These are phyloP conservation scores for Allantophomopsis cytisporea DNA, from an alignment of 2,329 filamentous ascomycete genomes.

Conservation along the genomic window DNA sequence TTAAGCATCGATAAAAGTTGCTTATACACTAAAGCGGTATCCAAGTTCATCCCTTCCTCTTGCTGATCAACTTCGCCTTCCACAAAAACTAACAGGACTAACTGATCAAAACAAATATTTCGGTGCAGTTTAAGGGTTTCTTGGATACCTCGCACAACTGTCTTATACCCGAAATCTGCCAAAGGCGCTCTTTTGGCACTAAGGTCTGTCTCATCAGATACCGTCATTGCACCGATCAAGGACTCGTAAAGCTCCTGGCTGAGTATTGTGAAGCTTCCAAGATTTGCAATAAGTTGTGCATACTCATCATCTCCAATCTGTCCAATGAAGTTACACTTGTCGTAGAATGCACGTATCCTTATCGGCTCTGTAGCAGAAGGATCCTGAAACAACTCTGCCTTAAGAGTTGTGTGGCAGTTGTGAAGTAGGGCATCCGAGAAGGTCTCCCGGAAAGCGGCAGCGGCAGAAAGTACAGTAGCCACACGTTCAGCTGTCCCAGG, in stretches of 20 bases:
- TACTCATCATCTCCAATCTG: constrained; percentile 76
- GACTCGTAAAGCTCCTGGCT: constrained; percentile 38
- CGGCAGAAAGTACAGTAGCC: constrained; percentile 54
- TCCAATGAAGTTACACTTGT: constrained; percentile 63
- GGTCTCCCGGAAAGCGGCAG: constrained; percentile 53
- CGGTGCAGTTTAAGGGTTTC: constrained; percentile 64
- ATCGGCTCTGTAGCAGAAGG: constrained; percentile 56
- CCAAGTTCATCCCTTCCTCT: constrained; percentile 50
- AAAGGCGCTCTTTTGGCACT: constrained; percentile 26
- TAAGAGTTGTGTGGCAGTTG: constrained; percentile 52
- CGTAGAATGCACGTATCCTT: constrained; percentile 66
- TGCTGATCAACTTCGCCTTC: constrained; percentile 68
- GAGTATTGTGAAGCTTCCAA: constrained; percentile 49
- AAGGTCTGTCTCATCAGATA: constrained; percentile 19
- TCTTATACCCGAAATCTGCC: constrained; percentile 63
- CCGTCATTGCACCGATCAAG: constrained; percentile 32
- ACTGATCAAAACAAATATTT: constrained; percentile 65
- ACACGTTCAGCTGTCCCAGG: constrained; percentile 39
- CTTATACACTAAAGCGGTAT: constrained; percentile 60
- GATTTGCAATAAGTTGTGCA: constrained; percentile 49
- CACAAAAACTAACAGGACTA: constrained; percentile 76
- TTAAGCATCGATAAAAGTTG: constrained; percentile 58
- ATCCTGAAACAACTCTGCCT: constrained; percentile 63
- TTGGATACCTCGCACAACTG: constrained; percentile 64
- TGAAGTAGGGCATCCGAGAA: constrained; percentile 59